Evolutionary conservation across 1,284 basidiomycete species (phyloP), one percentile per base, ranked within the genome.

Genomic region (Malassezia equina): DNA sequence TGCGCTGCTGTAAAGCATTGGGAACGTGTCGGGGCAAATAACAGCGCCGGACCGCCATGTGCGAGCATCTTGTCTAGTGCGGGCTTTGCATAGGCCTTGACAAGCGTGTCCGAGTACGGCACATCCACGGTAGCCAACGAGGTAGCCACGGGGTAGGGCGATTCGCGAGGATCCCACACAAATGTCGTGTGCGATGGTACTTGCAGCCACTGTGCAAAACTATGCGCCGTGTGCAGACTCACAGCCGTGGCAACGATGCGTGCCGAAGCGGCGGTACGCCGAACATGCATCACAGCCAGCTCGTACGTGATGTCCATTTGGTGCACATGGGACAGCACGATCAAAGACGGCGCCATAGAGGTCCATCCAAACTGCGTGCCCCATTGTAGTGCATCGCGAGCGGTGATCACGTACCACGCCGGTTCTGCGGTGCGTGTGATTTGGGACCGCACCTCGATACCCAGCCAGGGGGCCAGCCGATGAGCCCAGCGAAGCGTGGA

Each of bases 71-170:
- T 61, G 48, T 75, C 73, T 72, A 93, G 89, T 0, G 85, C 84
- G 4, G 94, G 90, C 74, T 91, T 94, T 45, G 86, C 81, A 86
- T 98, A 94, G 1, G 84, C 81, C 67, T 91, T 93, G 76, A 93
- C 85, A 25, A 96, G 79, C 1, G 86, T 84, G 0, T 85, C 81
- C 4, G 90, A 93, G 67, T 93, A 85, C 0, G 89, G 82, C 51
- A 90, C 85, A 25, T 85, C 85, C 77, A 95, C 95, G 0, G 87
- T 81, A 59, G 87, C 84, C 21, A 84, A 81, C 13, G 80, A 80
- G 11, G 84, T 81, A 4, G 79, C 78, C 17, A 98, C 78, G 0
- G 88, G 81, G 61, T 89, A 86, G 52, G 90, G 87, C 29, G 90
- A 83, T 66, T 90, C 85, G 39, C 79, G 81, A 0, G 90, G 86